These are phyloP conservation scores for Trametes cubensis DNA, from an alignment of 768 basidiomycete genomes.

Conservation along the genomic window DNA sequence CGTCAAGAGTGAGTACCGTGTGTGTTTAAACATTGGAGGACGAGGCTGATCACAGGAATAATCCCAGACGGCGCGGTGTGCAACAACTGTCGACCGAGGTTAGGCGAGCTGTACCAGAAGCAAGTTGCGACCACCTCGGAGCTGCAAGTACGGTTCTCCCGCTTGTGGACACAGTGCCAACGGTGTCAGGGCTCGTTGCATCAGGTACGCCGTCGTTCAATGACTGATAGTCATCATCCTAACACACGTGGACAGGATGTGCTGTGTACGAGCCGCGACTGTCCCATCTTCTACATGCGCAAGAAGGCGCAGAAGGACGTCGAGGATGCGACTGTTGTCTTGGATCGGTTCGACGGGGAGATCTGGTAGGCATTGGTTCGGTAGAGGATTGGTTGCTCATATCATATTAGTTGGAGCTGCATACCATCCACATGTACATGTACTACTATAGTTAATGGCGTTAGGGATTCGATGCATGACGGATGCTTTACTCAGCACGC, in stretches of 20 bases:
- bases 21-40: neutral
- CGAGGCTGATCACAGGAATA: neutral
- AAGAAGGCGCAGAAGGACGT: constrained; percentile 99
- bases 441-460: too few species aligned
- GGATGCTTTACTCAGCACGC: too few species aligned
- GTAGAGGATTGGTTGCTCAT: neutral
- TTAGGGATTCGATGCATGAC: too few species aligned
- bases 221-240: constrained; percentile 18
- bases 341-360: constrained; percentile 86
- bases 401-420: neutral
- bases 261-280: constrained; percentile 94
- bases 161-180: constrained; percentile 98
- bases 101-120: constrained; percentile 92
- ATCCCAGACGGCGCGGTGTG: constrained; percentile 86
- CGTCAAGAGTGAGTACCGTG: constrained; percentile 52
- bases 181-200: constrained; percentile 98
- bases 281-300: constrained; percentile 98
- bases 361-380: constrained; percentile 50
- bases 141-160: constrained; percentile 87
- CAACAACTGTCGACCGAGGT: constrained; percentile 83
- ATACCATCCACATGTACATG: too few species aligned
- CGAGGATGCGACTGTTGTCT: constrained; percentile 72
- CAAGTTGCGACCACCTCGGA: constrained; percentile 73
- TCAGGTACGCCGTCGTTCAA: constrained; percentile 52
- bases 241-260: constrained; percentile 69